These are phyloP conservation scores for Thalassiosira sp. DNA, from an alignment of 352 stramenopile species.

Conservation along the genomic window DNA sequence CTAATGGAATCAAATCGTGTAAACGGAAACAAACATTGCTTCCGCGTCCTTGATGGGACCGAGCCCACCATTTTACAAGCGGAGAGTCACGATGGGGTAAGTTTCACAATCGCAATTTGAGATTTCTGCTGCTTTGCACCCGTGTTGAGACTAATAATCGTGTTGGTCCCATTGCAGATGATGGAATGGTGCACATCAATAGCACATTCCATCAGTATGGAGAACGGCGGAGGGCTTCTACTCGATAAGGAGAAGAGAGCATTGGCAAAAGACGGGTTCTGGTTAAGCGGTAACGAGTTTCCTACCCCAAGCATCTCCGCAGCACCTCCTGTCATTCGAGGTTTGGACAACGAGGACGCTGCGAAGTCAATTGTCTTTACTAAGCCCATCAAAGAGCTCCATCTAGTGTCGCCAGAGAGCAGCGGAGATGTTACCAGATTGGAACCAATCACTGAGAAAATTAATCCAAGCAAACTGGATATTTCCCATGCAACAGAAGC, in stretches of 20 bases:
- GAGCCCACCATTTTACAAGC: slow-evolving; percentile 32
- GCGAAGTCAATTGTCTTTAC: slow-evolving; percentile 34
- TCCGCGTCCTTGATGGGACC: slow-evolving; percentile 31
- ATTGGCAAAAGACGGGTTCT: slow-evolving; percentile 1
- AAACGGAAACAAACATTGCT: slow-evolving; percentile 30
- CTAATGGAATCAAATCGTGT: slow-evolving; percentile 27
- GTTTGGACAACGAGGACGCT: neutral
- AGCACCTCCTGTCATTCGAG: slow-evolving; percentile 10
- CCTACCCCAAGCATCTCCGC: neutral
- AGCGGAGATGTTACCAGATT: neutral
- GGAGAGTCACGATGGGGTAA: slow-evolving; percentile 8
- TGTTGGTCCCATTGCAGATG: no score
- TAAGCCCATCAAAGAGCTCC: slow-evolving; percentile 22
- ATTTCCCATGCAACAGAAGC: slow-evolving; percentile 12
- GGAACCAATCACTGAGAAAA: slow-evolving; percentile 16
- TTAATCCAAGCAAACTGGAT: slow-evolving; percentile 12
- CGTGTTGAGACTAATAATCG: no score
- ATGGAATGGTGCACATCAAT: slow-evolving; percentile 40
- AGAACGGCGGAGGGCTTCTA: slow-evolving; percentile 47
- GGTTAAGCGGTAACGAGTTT: slow-evolving; percentile 1
- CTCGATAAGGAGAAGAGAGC: slow-evolving; percentile 39
- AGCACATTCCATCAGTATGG: slow-evolving; percentile 44
- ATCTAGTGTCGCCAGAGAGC: neutral
- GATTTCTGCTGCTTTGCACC: no score
- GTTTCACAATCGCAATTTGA: no score